Base-by-base conservation (phyloP, 2,329 filamentous ascomycete species). In the Aspergillus ochraceus region DNA sequence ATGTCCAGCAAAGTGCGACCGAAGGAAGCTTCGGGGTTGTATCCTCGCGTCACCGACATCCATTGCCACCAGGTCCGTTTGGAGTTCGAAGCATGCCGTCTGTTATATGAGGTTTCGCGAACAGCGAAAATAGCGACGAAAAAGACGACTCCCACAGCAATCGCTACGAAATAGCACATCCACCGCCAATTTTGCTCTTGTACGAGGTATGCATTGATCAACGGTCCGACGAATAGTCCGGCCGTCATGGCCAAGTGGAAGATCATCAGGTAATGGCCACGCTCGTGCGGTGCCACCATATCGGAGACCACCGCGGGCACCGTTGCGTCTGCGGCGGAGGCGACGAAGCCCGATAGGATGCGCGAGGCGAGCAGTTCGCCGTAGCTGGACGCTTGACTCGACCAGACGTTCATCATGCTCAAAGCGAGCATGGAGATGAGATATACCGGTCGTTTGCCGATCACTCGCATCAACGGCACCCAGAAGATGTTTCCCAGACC, bases 391-490 rank as follows among this genome's bases (percentile, higher is more conserved):
- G 74, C 71, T 3, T 60, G 64, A 2, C 64, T 64, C 10, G 70
- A 71, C 76, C 75, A 78, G 2, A 74, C 64, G 39, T 76, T 76
- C 56, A 72, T 71, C 36, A 66, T 69, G 24, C 68, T 66, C 20
- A 77, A 67, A 0, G 71, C 29, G 1, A 72, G 50, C 58, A 77
- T 67, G 3, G 75, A 69, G 6, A 74, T 17, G 3, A 78, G 64
- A 29, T 77, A 77, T 12, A 77, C 72, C 0, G 75, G 76, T 17
- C 75, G 66, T 53, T 77, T 77, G 2, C 76, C 76, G 19, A 68
- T 49, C 2, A 70, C 64, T 1, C 66, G 63, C 66, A 68, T 68
- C 19, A 70, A 57, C 0, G 67, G 67, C 0, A 70, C 68, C 68
- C 67, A 70, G 51, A 68, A 64, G 36, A 68, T 60, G 49, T 68